phyloP scores from a whole-genome alignment of 768 basidiomycete genomes.

The Naganishia onofrii region DNA sequence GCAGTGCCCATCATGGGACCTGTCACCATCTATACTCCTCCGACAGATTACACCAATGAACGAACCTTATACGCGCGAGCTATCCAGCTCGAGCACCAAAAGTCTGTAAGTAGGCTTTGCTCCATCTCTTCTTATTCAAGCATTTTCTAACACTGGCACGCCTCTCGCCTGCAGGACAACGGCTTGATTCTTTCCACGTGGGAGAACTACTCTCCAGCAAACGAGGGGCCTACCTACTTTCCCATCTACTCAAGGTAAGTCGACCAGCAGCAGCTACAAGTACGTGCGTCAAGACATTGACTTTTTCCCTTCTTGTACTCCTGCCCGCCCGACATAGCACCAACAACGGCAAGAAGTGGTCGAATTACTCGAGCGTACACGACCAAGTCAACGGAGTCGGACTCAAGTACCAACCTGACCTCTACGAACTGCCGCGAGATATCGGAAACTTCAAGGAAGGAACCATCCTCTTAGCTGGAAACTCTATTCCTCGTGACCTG shows the following conservation, averaged over 20 bases:
- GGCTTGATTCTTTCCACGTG: slow-evolving; percentile 32
- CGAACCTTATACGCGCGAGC: slow-evolving; percentile 34
- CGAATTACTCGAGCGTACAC: slow-evolving; percentile 22
- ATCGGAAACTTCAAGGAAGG: slow-evolving; percentile 29
- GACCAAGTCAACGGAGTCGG: slow-evolving; percentile 35
- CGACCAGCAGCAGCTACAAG: not conserved
- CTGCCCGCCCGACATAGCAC: not conserved
- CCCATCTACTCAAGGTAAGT: slow-evolving; percentile 33
- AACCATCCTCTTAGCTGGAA: slow-evolving; percentile 35
- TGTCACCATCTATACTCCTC: slow-evolving; percentile 34
- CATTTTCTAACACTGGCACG: not conserved
- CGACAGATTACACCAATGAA: slow-evolving; percentile 30
- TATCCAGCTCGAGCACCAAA: slow-evolving; percentile 28
- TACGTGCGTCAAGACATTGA: not conserved
- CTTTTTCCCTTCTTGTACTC: not conserved
- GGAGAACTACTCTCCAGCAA: slow-evolving; percentile 35
- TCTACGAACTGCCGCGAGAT: slow-evolving; percentile 21
- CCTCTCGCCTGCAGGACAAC: not conserved
- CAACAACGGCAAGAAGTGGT: slow-evolving; percentile 34
- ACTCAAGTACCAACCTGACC: slow-evolving; percentile 33
- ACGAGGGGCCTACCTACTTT: slow-evolving; percentile 29
- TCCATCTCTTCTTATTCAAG: not conserved
- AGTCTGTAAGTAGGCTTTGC: slow-evolving; percentile 2
- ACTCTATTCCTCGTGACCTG: slow-evolving; percentile 36
- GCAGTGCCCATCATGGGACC: slow-evolving; percentile 28